Evolutionary conservation across 1,284 basidiomycete species (phyloP).

Genomic region (Puccinia coronata): DNA sequence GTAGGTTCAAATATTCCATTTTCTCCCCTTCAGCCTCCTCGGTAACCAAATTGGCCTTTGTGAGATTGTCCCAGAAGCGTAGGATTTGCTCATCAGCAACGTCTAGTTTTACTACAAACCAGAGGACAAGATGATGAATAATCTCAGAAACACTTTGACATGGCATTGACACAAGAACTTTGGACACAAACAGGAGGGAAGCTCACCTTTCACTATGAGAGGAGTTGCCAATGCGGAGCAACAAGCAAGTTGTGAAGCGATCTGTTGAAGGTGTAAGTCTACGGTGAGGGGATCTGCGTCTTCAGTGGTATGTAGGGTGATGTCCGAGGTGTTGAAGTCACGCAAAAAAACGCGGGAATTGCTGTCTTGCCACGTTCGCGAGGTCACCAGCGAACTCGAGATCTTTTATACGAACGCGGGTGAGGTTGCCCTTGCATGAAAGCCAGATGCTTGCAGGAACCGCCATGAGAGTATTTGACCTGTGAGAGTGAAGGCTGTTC

Average conservation of each 20-base stretch:
- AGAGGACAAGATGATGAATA: no score
- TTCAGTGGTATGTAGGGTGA: conserved; percentile 11
- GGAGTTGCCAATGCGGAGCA: neutral
- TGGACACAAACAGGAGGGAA: neutral
- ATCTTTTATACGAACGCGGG: neutral
- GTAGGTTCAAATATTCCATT: neutral
- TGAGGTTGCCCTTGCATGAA: neutral
- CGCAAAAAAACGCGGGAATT: neutral
- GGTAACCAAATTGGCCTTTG: neutral
- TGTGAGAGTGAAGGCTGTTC: neutral
- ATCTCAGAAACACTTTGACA: no score
- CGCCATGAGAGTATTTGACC: neutral
- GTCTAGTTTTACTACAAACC: neutral
- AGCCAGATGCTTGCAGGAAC: neutral
- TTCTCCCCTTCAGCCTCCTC: no score
- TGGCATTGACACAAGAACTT: neutral
- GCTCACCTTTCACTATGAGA: neutral
- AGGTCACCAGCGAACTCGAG: neutral
- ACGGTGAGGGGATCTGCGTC: neutral
- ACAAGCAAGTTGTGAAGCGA: neutral
- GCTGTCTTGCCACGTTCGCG: neutral
- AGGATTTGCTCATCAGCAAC: neutral
- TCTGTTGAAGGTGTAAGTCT: neutral
- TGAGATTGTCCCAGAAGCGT: neutral
- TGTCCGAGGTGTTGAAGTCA: neutral